Conservation (phyloP, 2,329 filamentous ascomycete species). For the Talaromyces sp. region DNA sequence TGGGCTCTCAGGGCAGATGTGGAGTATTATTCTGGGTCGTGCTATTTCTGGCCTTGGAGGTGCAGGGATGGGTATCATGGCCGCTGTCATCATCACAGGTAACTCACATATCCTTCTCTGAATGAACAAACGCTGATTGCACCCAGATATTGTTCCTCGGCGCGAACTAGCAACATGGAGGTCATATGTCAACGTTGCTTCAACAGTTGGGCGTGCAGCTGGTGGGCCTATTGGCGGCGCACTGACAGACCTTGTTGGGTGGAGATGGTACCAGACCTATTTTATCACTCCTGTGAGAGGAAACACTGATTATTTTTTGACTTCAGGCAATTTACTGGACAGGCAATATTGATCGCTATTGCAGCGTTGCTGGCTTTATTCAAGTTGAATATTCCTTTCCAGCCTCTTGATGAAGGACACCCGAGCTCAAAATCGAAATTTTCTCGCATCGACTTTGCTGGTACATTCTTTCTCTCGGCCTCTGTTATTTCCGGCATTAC, state of each 20-base stretch:
- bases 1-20: slow-evolving; percentile 32
- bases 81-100: slow-evolving; percentile 43
- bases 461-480: slow-evolving; percentile 42
- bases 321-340: slow-evolving; percentile 50
- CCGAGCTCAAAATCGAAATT: slow-evolving; percentile 29
- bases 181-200: slow-evolving; percentile 48
- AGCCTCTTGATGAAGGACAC: background rate
- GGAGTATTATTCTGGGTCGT: slow-evolving; percentile 36
- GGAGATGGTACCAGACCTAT: slow-evolving; percentile 51
- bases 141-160: slow-evolving; percentile 42
- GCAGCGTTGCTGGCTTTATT: slow-evolving; percentile 45
- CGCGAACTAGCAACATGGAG: slow-evolving; percentile 45
- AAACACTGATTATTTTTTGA: background rate
- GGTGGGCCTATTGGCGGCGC: slow-evolving; percentile 56
- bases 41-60: slow-evolving; percentile 40
- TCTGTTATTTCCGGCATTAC: slow-evolving; percentile 42
- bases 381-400: slow-evolving; percentile 30
- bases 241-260: slow-evolving; percentile 58
- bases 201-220: slow-evolving; percentile 45
- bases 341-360: slow-evolving; percentile 49
- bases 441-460: slow-evolving; percentile 55
- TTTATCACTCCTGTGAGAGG: background rate
- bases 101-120: background rate
- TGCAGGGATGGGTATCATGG: slow-evolving; percentile 40
- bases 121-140: background rate